Conservation (phyloP, 805 yeast species). For the Jamesozyma piceae region DNA sequence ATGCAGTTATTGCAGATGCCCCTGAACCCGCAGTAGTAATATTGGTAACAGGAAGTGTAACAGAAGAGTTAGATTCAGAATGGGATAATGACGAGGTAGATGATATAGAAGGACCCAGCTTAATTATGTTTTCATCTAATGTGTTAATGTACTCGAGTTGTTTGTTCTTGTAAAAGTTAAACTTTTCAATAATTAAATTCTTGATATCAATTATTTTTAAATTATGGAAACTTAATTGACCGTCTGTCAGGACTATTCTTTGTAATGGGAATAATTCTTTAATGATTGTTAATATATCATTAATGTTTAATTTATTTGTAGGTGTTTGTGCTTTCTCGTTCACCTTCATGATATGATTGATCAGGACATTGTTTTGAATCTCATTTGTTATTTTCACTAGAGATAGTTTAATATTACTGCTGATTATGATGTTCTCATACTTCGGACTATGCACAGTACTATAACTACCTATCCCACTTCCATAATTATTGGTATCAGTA, state of each 20-base stretch:
- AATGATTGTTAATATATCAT: constrained; percentile 25
- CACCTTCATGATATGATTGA: constrained; percentile 16
- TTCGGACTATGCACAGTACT: not conserved
- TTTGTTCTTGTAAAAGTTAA: constrained; percentile 9
- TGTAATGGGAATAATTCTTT: constrained; percentile 23
- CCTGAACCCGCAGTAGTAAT: not conserved
- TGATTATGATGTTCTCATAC: constrained; percentile 4
- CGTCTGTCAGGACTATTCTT: constrained; percentile 25
- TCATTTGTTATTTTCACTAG: constrained; percentile 28
- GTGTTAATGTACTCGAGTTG: constrained; percentile 11
- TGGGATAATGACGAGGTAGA: not conserved
- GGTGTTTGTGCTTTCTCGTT: constrained; percentile 10
- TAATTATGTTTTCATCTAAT: constrained; percentile 18
- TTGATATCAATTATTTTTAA: constrained; percentile 18
- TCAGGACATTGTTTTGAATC: constrained; percentile 24
- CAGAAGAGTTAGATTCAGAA: not conserved
- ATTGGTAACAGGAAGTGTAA: not conserved
- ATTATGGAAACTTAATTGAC: constrained; percentile 28
- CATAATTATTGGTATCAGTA: not conserved
- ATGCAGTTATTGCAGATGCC: not conserved
- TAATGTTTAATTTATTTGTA: constrained; percentile 20
- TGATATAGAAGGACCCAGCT: not conserved
- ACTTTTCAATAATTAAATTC: constrained; percentile 12
- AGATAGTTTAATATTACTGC: constrained; percentile 21
- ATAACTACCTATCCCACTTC: not conserved